A percentile compares a stretch with the other conserved stretches of the same genome.
These are phyloP conservation scores for Phytophthora gonapodyides DNA, from an alignment of 352 stramenopile species.

Conservation along the genomic window DNA sequence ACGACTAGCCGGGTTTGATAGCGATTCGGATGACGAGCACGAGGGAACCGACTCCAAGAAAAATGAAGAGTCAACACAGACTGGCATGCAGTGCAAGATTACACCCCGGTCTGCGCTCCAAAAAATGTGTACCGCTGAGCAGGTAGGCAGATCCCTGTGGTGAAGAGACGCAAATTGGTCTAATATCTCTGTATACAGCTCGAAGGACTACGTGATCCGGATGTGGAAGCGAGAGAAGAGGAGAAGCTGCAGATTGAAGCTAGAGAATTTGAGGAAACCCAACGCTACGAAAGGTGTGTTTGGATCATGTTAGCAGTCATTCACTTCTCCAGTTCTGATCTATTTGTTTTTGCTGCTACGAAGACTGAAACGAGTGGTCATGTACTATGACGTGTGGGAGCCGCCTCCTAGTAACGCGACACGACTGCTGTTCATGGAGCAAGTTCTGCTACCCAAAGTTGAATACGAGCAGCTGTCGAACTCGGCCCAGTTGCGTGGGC, in stretches of 20 bases:
- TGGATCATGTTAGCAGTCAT: neutral
- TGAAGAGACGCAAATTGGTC: neutral
- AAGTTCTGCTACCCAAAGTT: slow-evolving; percentile 81
- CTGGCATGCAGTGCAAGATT: slow-evolving; percentile 32
- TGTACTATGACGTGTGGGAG: slow-evolving; percentile 91
- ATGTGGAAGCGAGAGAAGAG: slow-evolving; percentile 53
- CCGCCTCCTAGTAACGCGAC: slow-evolving; percentile 81
- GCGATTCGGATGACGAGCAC: slow-evolving; percentile 30
- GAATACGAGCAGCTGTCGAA: slow-evolving; percentile 72
- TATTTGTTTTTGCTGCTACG: neutral
- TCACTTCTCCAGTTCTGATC: slow-evolving; percentile 1
- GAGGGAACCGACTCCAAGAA: slow-evolving; percentile 18
- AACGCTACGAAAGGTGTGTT: slow-evolving; percentile 62
- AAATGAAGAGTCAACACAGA: slow-evolving; percentile 15
- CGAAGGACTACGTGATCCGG: slow-evolving; percentile 40
- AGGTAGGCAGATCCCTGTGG: slow-evolving; percentile 31
- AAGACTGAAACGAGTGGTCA: slow-evolving; percentile 63
- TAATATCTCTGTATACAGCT: slow-evolving; percentile 43
- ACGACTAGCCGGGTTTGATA: slow-evolving; percentile 36
- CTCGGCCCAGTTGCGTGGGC: slow-evolving; percentile 69
- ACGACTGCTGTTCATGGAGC: slow-evolving; percentile 81
- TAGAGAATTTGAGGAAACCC: slow-evolving; percentile 53
- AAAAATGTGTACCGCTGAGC: slow-evolving; percentile 50
- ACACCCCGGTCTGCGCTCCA: slow-evolving; percentile 55
- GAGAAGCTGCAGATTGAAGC: slow-evolving; percentile 51